Conservation (phyloP, 805 yeast species). For the Spathaspora sp. region DNA sequence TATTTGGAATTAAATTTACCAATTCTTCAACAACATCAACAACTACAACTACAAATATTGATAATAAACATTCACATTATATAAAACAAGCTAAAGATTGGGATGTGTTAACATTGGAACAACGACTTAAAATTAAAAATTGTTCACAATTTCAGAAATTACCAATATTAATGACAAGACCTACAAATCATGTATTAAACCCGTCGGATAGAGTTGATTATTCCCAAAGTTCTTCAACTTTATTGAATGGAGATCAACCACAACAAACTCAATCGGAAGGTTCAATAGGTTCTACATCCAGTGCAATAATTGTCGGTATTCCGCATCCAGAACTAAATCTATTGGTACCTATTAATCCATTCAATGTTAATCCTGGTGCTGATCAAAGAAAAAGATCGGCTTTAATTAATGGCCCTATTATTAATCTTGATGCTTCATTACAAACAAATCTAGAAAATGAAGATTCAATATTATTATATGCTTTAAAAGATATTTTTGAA, state of each 20-base stretch:
- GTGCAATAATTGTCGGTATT: slow-evolving; percentile 37
- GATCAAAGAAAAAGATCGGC: slow-evolving; percentile 82
- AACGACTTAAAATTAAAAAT: slow-evolving; percentile 25
- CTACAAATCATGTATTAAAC: slow-evolving; percentile 16
- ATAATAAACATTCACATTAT: slow-evolving; percentile 9
- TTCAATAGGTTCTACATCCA: slow-evolving; percentile 23
- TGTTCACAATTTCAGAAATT: slow-evolving; percentile 28
- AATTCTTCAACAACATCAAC: slow-evolving; percentile 5
- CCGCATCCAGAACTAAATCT: slow-evolving; percentile 37
- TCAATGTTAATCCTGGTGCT: slow-evolving; percentile 41
- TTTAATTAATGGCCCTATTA: slow-evolving; percentile 72
- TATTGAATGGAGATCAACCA: slow-evolving; percentile 19
- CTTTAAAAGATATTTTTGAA: slow-evolving; percentile 84
- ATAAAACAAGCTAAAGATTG: slow-evolving; percentile 28
- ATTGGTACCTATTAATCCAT: slow-evolving; percentile 33
- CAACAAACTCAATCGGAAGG: slow-evolving; percentile 16
- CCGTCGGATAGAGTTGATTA: slow-evolving; percentile 19
- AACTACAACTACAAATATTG: slow-evolving; percentile 1
- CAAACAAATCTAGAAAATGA: slow-evolving; percentile 34
- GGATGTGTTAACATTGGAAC: slow-evolving; percentile 30
- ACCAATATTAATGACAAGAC: slow-evolving; percentile 34
- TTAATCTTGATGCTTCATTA: slow-evolving; percentile 72
- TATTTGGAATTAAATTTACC: slow-evolving; percentile 39
- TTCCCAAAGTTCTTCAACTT: slow-evolving; percentile 33
- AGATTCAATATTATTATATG: slow-evolving; percentile 39